These are phyloP conservation scores for Fusarium penzigii DNA, from an alignment of 2,329 filamentous ascomycete genomes.

Conservation along the genomic window DNA sequence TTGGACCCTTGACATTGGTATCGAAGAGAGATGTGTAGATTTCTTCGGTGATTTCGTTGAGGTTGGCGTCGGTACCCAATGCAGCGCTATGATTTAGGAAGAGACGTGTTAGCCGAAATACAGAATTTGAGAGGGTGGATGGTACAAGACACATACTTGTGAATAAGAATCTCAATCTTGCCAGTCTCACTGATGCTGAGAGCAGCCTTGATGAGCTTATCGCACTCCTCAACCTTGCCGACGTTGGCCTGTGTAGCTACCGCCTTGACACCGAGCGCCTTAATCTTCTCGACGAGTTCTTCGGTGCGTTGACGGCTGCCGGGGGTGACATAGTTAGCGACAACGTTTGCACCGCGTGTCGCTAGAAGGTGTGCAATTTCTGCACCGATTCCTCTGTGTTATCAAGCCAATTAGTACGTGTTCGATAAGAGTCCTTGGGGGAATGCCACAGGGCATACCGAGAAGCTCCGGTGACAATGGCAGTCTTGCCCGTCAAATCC, in stretches of 20 bases:
- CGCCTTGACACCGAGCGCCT: conserved; percentile 16
- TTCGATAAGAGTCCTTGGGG: too few species aligned
- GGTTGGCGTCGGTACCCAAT: conserved; percentile 14
- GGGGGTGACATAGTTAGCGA: conserved; percentile 20
- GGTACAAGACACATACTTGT: conserved; percentile 18
- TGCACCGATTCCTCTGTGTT: conserved; percentile 20
- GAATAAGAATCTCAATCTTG: conserved; percentile 28
- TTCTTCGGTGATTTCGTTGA: conserved; percentile 16
- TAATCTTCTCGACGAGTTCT: conserved; percentile 16
- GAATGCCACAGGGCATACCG: conserved; percentile 1
- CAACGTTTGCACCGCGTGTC: conserved; percentile 20
- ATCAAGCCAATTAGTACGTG: too few species aligned
- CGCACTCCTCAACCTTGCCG: conserved; percentile 11
- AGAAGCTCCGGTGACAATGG: conserved; percentile 26
- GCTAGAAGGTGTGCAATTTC: conserved; percentile 17
- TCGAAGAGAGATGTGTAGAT: not conserved
- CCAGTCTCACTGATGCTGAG: conserved; percentile 19
- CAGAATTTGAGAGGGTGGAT: too few species aligned
- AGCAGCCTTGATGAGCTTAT: conserved; percentile 19
- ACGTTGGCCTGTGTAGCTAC: conserved; percentile 18
- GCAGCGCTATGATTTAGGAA: conserved; percentile 1
- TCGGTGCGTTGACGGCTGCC: conserved; percentile 17
- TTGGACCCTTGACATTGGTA: conserved; percentile 1
- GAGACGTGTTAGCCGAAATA: not conserved
- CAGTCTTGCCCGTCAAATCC: conserved; percentile 25